phyloP scores from a whole-genome alignment of 192 early-diverging fungal species.

The Backusella macrospora region DNA sequence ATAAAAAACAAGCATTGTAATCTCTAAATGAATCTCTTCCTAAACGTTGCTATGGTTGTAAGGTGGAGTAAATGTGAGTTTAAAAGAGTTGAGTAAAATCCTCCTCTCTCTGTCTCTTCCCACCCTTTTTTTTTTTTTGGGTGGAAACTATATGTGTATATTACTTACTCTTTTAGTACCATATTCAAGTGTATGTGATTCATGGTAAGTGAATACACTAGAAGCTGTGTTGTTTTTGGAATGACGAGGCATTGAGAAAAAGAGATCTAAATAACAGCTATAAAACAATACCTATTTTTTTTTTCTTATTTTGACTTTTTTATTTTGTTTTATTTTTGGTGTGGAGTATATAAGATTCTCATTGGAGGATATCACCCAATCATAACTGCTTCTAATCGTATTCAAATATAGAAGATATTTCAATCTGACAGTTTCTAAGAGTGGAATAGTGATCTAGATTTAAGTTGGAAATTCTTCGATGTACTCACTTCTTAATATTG shows the following conservation, averaged over 20 bases:
- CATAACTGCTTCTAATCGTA: too few relatives aligned
- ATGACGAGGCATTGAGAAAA: constrained; percentile 71
- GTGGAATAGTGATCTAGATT: too few relatives aligned
- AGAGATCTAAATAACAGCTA: too few relatives aligned
- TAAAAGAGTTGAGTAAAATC: not conserved
- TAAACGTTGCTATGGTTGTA: constrained; percentile 63
- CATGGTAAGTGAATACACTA: constrained; percentile 90
- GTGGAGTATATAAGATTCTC: too few relatives aligned
- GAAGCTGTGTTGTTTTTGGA: constrained; percentile 93
- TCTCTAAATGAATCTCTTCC: constrained; percentile 82
- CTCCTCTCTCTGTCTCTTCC: not conserved
- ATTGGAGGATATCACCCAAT: too few relatives aligned
- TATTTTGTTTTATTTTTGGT: too few relatives aligned
- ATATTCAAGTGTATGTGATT: constrained; percentile 84
- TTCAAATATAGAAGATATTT: too few relatives aligned
- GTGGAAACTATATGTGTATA: not conserved
- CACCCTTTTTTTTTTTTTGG: not conserved
- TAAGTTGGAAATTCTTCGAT: too few relatives aligned
- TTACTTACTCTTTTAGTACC: constrained; percentile 78
- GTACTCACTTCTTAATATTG: too few relatives aligned
- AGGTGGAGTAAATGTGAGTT: not conserved
- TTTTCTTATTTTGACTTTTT: too few relatives aligned
- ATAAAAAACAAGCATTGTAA: constrained; percentile 89
- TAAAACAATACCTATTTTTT: too few relatives aligned
- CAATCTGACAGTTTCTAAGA: too few relatives aligned